Conservation (phyloP, 768 basidiomycete species). For the Naganishia onofrii region DNA sequence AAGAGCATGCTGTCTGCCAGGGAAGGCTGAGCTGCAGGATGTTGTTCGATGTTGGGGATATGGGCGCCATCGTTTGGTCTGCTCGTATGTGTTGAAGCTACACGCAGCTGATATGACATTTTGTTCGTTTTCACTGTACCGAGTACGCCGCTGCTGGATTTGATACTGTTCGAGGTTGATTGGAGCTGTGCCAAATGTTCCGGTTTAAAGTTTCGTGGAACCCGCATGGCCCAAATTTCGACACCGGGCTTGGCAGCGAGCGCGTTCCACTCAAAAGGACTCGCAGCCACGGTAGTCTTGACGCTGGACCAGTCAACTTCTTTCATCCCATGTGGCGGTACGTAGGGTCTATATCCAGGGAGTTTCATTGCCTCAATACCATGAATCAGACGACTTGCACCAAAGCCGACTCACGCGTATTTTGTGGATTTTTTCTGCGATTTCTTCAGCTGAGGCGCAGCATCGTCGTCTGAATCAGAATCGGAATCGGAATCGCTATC, state of each 20-base stretch:
- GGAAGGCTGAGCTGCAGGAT: conserved; percentile 39
- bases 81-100: conserved; percentile 8
- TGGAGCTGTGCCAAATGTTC: conserved; percentile 38
- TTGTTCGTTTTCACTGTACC: conserved; percentile 39
- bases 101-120: conserved; percentile 34
- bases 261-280: conserved; percentile 45
- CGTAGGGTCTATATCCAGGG: background rate
- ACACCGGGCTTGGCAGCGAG: conserved; percentile 38
- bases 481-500: background rate
- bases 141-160: background rate
- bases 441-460: background rate
- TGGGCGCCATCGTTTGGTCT: background rate
- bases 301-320: conserved; percentile 24
- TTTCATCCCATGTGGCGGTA: conserved; percentile 10
- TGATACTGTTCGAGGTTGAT: background rate
- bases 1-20: conserved; percentile 39
- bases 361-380: background rate
- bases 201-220: conserved; percentile 46
- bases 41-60: conserved; percentile 22
- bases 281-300: conserved; percentile 28
- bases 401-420: conserved; percentile 12
- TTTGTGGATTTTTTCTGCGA: background rate
- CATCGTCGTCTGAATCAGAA: conserved; percentile 1
- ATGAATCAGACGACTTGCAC: background rate
- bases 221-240: conserved; percentile 48